Evolutionary conservation across 179 eudicot genomes (phyloP).

Genomic region (Beta lomatogona): DNA sequence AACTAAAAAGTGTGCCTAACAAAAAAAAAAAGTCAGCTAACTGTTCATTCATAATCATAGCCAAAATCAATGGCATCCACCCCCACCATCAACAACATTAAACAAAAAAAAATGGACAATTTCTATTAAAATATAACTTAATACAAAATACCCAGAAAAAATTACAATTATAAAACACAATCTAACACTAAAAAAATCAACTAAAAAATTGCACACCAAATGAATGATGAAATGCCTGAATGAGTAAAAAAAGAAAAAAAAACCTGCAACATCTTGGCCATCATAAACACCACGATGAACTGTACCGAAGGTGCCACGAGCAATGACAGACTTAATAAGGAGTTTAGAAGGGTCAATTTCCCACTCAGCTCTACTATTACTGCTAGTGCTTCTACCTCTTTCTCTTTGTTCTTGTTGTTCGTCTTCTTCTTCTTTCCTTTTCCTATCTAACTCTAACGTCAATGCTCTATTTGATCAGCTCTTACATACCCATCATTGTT

Average conservation of each 20-base stretch:
- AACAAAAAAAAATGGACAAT: no score
- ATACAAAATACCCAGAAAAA: neutral
- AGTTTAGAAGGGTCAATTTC: constrained; percentile 44
- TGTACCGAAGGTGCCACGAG: constrained; percentile 43
- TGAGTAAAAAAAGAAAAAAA: neutral
- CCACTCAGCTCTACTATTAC: constrained; percentile 32
- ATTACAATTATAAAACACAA: neutral
- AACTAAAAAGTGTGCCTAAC: constrained; percentile 19
- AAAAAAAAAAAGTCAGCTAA: neutral
- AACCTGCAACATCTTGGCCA: constrained; percentile 42
- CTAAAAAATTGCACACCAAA: neutral
- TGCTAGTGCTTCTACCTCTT: constrained; percentile 16
- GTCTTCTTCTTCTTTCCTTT: constrained; percentile 27
- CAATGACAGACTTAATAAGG: constrained; percentile 40
- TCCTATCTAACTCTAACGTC: constrained; percentile 30
- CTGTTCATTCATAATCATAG: no score
- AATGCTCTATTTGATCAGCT: constrained; percentile 41
- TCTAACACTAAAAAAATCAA: neutral
- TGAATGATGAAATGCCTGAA: neutral
- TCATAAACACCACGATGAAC: constrained; percentile 44
- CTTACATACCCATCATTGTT: constrained; percentile 41
- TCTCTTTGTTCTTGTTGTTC: constrained; percentile 10
- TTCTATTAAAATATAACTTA: no score
- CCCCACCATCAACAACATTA: no score
- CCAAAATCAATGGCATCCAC: no score